Evolutionary conservation across 805 yeast species (phyloP), one percentile per base, ranked within the genome.

Genomic region (Kluyveromyces dobzhanskii): DNA sequence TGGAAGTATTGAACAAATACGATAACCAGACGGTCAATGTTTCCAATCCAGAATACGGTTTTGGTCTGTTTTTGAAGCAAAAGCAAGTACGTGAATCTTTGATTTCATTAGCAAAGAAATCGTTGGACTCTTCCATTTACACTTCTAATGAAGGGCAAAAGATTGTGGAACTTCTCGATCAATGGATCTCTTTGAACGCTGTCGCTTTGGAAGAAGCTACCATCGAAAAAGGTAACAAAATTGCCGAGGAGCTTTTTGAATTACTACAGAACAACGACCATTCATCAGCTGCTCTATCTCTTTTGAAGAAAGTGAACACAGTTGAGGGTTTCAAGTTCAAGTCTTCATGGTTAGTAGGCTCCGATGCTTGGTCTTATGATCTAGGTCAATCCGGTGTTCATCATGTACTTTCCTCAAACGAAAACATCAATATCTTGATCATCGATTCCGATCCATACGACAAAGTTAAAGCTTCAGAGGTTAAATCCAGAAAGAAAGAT

Each of bases 301-400:
- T 86, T 19, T 61, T 81, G 38, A 27, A 45, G 17, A 24, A 45
- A 1, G 56, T 54, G 2, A 59, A 64, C 3, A 57, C 68, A 31
- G 61, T 67, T 41, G 69, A 71, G 6, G 64, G 59, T 41, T 74
- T 84, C 48, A 47, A 52, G 21, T 57, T 69, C 40, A 67, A 67
- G 37, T 67, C 82, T 10, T 68, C 74, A 38, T 90, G 97, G 97
- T 69, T 90, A 43, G 69, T 90, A 41, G 96, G 97, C 24, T 86
- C 96, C 14, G 97, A 90, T 59, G 77, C 92, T 24, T 90, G 97
- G 97, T 75, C 95, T 16, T 87, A 80, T 57, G 97, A 90, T 64
- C 67, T 85, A 50, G 97, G 97, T 31, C 69, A 83, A 45, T 82
- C 95, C 4, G 95, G 97, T 57, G 80, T 90, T 37, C 97, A 90